A percentile compares a stretch with the other conserved stretches of the same genome.
Evolutionary conservation across 1,139 yeast species (phyloP).

Genomic region (Taphrina betulina): DNA sequence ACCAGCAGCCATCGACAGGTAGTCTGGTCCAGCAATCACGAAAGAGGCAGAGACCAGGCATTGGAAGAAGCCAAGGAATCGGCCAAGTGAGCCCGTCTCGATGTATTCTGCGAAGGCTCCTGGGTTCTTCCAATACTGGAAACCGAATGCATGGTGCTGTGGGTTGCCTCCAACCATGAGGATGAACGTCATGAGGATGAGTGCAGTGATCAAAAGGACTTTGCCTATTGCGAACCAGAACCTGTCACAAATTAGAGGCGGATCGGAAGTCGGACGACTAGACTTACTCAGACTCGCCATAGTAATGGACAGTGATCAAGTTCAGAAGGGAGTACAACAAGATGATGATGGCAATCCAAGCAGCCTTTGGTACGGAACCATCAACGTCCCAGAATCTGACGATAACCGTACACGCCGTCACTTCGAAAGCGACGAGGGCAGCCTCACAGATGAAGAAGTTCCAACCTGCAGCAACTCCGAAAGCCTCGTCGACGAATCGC

Average conservation of each 20-base stretch:
- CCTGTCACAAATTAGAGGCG: conserved; percentile 63
- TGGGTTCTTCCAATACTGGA: conserved; percentile 82
- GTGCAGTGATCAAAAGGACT: conserved; percentile 68
- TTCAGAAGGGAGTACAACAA: conserved; percentile 43
- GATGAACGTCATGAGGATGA: conserved; percentile 64
- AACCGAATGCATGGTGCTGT: conserved; percentile 51
- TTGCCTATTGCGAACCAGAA: conserved; percentile 68
- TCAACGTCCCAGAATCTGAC: conserved; percentile 62
- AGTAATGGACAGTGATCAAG: conserved; percentile 65
- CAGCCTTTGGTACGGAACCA: conserved; percentile 26
- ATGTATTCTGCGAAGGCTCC: conserved; percentile 71
- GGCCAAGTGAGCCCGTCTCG: conserved; percentile 39
- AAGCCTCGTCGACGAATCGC: conserved; percentile 41
- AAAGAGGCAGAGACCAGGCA: conserved; percentile 62
- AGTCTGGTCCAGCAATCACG: conserved; percentile 76
- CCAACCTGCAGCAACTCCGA: conserved; percentile 81
- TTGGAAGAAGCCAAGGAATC: conserved; percentile 70
- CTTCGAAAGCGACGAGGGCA: conserved; percentile 76
- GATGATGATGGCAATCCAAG: conserved; percentile 30
- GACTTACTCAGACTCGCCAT: conserved; percentile 62
- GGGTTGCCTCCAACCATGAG: conserved; percentile 74
- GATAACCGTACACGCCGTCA: conserved; percentile 78
- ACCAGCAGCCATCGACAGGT: conserved; percentile 86
- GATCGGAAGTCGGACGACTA: conserved; percentile 59
- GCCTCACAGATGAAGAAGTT: conserved; percentile 88